Conservation (phyloP, 1,284 basidiomycete species). For the Trichosporon sp. region DNA sequence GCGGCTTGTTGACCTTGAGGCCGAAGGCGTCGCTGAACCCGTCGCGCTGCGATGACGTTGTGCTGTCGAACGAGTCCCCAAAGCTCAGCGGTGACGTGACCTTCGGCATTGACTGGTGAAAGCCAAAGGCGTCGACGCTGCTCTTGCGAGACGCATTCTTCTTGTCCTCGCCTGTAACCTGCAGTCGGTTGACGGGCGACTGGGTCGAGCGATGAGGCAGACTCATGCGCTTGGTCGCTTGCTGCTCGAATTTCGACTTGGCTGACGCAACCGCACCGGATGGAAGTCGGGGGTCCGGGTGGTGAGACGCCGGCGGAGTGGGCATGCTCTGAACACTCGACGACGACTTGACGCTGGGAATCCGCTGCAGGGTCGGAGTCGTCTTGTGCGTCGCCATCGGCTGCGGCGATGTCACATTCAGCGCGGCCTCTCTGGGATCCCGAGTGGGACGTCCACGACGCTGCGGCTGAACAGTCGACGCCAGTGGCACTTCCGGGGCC, state of each 20-base stretch:
- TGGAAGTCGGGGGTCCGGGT: neutral
- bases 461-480: conserved; percentile 50
- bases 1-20: neutral
- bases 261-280: conserved; percentile 4
- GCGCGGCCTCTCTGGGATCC: conserved; percentile 34
- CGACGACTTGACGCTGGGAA: neutral
- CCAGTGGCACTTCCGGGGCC: conserved; percentile 39
- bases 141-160: conserved; percentile 24
- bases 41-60: neutral
- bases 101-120: conserved; percentile 19
- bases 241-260: conserved; percentile 17
- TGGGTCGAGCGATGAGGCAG: neutral
- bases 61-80: conserved; percentile 28
- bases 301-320: neutral
- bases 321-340: conserved; percentile 5
- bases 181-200: conserved; percentile 25
- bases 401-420: neutral
- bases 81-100: conserved; percentile 26
- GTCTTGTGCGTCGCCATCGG: conserved; percentile 15
- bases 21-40: conserved; percentile 12
- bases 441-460: conserved; percentile 52
- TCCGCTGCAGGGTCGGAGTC: conserved; percentile 1
- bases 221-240: conserved; percentile 9
- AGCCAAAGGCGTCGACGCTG: conserved; percentile 46
- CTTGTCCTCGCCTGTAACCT: conserved; percentile 44